Evolutionary conservation across 345 rosid species (phyloP), one percentile per base, ranked within the genome.

Genomic region (Populus davidiana): DNA sequence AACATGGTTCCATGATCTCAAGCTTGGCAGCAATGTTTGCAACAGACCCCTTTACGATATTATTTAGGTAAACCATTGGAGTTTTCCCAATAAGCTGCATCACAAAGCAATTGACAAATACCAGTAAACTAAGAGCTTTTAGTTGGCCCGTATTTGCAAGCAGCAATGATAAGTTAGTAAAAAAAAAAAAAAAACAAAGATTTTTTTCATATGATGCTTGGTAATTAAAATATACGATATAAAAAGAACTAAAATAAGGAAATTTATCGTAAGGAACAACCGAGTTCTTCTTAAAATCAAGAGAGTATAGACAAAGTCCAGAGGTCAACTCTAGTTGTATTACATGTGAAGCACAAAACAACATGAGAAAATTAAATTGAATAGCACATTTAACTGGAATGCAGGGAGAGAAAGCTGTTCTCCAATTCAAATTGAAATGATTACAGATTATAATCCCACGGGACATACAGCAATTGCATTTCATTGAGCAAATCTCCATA

Each of bases 1-100:
- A 81, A 38, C 84, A 81, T 47, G 84, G 84, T 69, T 81, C 84
- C 84, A 81, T 81, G 27, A 81, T 78, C 78, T 81, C 84, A 41
- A 81, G 84, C 75, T 81, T 81, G 68, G 84, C 84, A 74, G 84
- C 84, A 52, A 81, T 78, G 75, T 63, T 77, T 5, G 84, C 81
- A 35, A 74, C 69, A 73, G 71, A 74, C 9, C 81, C 84, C 75
- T 81, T 81, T 12, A 52, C 81, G 50, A 81, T 74, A 21, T 65
- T 81, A 31, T 81, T 81, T 10, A 81, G 79, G 69, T 73, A 81
- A 11, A 81, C 84, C 84, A 81, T 78, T 27, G 84, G 84, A 8
- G 84, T 81, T 64, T 78, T 81, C 36, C 84, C 84, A 39, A 81
- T 77, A 70, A 81, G 81, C 84, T 81, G 84, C 41, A 49, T 69